Conservation (phyloP, 2,329 filamentous ascomycete species). For the Hypomyces perniciosus region DNA sequence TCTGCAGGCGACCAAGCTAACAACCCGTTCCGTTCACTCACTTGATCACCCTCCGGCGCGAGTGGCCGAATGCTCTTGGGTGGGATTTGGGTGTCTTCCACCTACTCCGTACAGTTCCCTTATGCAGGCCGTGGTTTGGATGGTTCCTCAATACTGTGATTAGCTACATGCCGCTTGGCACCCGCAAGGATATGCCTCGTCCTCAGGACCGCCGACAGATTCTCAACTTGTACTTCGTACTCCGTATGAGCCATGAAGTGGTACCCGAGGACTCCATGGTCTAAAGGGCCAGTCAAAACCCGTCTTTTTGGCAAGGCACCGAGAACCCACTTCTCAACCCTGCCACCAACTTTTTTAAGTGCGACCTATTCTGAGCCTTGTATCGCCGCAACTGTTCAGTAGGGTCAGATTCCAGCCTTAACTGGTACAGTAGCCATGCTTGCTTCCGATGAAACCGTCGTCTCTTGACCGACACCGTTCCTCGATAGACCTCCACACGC, state of each 20-base stretch:
- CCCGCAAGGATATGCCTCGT: neutral
- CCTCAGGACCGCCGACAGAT: neutral
- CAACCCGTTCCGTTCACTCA: slow-evolving; percentile 5
- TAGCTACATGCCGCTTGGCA: neutral
- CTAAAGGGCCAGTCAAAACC: slow-evolving; percentile 6
- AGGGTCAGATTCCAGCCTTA: neutral
- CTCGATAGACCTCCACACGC: neutral
- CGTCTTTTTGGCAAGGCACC: neutral
- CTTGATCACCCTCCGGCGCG: neutral
- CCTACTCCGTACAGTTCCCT: too few relatives aligned
- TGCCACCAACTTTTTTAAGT: neutral
- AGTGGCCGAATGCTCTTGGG: neutral
- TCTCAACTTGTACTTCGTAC: neutral
- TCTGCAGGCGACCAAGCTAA: slow-evolving; percentile 7
- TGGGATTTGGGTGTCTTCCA: too few relatives aligned
- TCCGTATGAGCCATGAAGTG: neutral
- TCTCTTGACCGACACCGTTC: neutral
- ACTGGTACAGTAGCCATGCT: neutral
- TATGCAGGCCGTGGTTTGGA: neutral
- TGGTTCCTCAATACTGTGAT: neutral
- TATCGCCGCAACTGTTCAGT: neutral
- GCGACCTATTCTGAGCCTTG: neutral
- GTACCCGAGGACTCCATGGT: neutral
- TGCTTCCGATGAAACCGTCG: neutral
- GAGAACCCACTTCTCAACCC: neutral